These are phyloP conservation scores for Xerocomus alliaceus DNA, from an alignment of 1,284 basidiomycete genomes.

Conservation along the genomic window DNA sequence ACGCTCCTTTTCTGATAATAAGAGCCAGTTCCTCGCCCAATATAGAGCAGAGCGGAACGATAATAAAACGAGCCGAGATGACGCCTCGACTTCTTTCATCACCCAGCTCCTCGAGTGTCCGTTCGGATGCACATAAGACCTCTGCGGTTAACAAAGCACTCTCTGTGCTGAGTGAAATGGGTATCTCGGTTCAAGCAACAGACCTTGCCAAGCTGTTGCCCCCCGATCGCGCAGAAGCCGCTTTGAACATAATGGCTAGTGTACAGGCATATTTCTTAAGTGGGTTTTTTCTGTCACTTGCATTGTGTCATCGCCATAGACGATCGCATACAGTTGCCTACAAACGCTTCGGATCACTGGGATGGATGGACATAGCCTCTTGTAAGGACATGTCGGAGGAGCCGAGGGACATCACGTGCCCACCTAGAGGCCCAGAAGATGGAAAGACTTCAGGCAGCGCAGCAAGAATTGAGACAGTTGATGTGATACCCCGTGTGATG, in stretches of 20 bases:
- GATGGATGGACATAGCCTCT: slow-evolving; percentile 22
- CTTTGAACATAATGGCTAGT: background rate
- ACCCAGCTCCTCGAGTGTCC: too few species aligned
- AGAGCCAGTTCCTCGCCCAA: background rate
- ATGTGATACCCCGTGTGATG: background rate
- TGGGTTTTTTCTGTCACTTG: background rate
- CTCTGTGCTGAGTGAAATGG: background rate
- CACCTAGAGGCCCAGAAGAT: slow-evolving; percentile 58
- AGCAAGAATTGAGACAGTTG: slow-evolving; percentile 31
- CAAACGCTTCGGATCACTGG: slow-evolving; percentile 63
- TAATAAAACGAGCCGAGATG: background rate
- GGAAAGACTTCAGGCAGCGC: slow-evolving; percentile 59
- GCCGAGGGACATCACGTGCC: slow-evolving; percentile 49
- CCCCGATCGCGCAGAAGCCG: background rate
- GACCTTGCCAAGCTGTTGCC: background rate
- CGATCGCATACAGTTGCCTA: slow-evolving; percentile 59
- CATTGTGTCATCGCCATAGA: too few species aligned
- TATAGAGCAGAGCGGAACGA: background rate
- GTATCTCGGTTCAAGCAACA: background rate
- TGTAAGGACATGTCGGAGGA: slow-evolving; percentile 66
- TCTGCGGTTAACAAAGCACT: background rate
- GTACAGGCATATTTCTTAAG: background rate
- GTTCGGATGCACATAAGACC: too few species aligned
- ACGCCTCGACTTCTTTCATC: background rate
- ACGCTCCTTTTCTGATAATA: slow-evolving; percentile 2